phyloP scores from a whole-genome alignment of 768 basidiomycete species.

The Rickenella mellea region DNA sequence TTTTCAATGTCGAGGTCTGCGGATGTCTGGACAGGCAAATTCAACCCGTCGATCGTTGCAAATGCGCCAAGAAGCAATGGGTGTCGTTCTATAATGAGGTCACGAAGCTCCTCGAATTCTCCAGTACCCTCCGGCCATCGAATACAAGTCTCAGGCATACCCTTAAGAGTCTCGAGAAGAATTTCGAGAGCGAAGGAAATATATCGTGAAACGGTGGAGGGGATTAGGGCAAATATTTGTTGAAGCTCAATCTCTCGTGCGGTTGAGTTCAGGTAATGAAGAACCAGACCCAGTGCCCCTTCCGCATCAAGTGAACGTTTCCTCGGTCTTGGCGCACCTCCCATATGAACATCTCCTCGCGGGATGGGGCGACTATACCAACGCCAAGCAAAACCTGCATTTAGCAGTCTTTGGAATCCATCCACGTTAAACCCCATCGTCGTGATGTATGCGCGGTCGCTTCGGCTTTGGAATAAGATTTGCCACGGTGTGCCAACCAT shows the following conservation, averaged over 20 bases:
- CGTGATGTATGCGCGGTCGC: slow-evolving; percentile 32
- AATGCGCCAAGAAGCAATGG: slow-evolving; percentile 27
- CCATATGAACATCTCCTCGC: no score
- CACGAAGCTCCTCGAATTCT: slow-evolving; percentile 19
- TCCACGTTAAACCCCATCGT: slow-evolving; percentile 31
- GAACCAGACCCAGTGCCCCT: slow-evolving; percentile 29
- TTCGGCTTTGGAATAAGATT: slow-evolving; percentile 17
- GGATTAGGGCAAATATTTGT: slow-evolving; percentile 33
- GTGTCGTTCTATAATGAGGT: slow-evolving; percentile 22
- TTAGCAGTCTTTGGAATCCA: slow-evolving; percentile 24
- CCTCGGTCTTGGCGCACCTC: slow-evolving; percentile 16
- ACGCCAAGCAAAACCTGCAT: no score
- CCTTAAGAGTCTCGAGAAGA: slow-evolving; percentile 19
- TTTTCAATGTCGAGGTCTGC: slow-evolving; percentile 34
- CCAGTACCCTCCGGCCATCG: slow-evolving; percentile 16
- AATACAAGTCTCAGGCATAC: slow-evolving; percentile 20
- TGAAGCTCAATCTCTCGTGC: slow-evolving; percentile 28
- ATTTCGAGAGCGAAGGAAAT: slow-evolving; percentile 23
- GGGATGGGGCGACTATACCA: slow-evolving; percentile 6
- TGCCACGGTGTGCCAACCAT: slow-evolving; percentile 26
- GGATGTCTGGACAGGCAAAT: slow-evolving; percentile 25
- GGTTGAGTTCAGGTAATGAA: slow-evolving; percentile 33
- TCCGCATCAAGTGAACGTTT: slow-evolving; percentile 24
- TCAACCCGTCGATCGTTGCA: slow-evolving; percentile 31
- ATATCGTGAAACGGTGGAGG: slow-evolving; percentile 26